Percentiles rank a stretch among this genome's conserved stretches.
These are phyloP conservation scores for Cyberlindnera euphorbiiphila DNA, from an alignment of 805 yeast species.

Conservation along the genomic window DNA sequence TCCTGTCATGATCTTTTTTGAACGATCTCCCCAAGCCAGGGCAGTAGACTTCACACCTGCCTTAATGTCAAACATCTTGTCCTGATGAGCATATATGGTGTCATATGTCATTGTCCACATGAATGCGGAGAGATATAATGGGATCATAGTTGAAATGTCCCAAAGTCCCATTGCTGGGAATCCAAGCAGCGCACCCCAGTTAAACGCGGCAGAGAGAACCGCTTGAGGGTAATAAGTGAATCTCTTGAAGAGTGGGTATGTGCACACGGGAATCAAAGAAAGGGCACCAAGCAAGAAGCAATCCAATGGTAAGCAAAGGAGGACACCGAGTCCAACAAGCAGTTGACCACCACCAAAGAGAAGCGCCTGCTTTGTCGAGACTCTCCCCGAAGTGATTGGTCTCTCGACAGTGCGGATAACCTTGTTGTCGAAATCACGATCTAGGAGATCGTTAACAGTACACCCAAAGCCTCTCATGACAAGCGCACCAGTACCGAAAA, in stretches of 20 bases:
- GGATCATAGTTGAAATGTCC: constrained; percentile 69
- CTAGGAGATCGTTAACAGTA: constrained; percentile 87
- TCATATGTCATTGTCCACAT: constrained; percentile 96
- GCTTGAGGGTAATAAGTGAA: constrained; percentile 95
- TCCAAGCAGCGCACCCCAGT: constrained; percentile 93
- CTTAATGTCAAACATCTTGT: constrained; percentile 76
- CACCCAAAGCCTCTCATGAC: constrained; percentile 99
- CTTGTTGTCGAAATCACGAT: constrained; percentile 74
- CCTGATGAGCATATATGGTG: constrained; percentile 97
- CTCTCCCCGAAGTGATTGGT: constrained; percentile 90
- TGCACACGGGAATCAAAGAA: constrained; percentile 72
- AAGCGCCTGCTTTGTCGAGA: constrained; percentile 64
- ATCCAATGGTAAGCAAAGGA: constrained; percentile 69
- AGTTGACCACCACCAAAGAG: constrained; percentile 72
- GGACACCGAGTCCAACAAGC: constrained; percentile 64
- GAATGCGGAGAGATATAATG: constrained; percentile 71
- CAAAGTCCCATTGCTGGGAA: constrained; percentile 94
- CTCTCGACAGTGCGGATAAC: constrained; percentile 87
- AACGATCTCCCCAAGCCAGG: constrained; percentile 81
- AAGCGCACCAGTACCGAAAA: constrained; percentile 81
- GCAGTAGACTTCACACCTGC: constrained; percentile 97
- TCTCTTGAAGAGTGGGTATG: constrained; percentile 91
- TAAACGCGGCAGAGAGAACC: constrained; percentile 74
- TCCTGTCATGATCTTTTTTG: constrained; percentile 65
- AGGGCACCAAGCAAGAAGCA: constrained; percentile 82